Conservation (phyloP, 2,329 filamentous ascomycete species). For the Fusarium gaditjirri region DNA sequence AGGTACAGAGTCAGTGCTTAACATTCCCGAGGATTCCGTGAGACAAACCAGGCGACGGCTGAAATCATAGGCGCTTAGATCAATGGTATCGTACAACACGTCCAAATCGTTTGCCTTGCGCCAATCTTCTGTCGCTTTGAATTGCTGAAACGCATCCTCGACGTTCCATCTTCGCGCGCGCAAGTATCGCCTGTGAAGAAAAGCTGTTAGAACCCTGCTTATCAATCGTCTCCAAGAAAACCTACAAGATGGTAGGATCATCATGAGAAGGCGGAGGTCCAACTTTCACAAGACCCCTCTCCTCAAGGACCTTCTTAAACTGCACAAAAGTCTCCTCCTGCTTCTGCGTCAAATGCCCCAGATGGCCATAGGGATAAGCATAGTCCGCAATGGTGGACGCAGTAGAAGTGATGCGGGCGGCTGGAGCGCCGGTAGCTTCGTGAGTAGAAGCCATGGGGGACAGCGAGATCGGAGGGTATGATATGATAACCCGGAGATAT, state of each 20-base stretch:
- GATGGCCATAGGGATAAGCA: slow-evolving; percentile 79
- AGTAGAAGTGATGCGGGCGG: slow-evolving; percentile 45
- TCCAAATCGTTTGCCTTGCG: slow-evolving; percentile 82
- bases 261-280: slow-evolving; percentile 72
- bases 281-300: slow-evolving; percentile 72
- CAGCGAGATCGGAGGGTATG: slow-evolving; percentile 11
- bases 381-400: slow-evolving; percentile 50
- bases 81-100: slow-evolving; percentile 85
- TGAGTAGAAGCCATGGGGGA: slow-evolving; percentile 43
- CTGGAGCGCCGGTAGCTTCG: slow-evolving; percentile 40
- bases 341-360: slow-evolving; percentile 77
- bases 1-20: slow-evolving; percentile 6
- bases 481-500: neutral
- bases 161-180: slow-evolving; percentile 85
- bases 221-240: slow-evolving; percentile 19
- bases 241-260: slow-evolving; percentile 77
- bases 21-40: neutral
- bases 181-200: slow-evolving; percentile 76
- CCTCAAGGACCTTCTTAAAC: slow-evolving; percentile 76
- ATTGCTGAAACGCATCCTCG: slow-evolving; percentile 82
- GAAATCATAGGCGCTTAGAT: slow-evolving; percentile 84
- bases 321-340: slow-evolving; percentile 74
- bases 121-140: slow-evolving; percentile 90
- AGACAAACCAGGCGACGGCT: slow-evolving; percentile 74
- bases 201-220: slow-evolving; percentile 25